Percentiles rank a stretch among this genome's conserved stretches.
Conservation (phyloP, 805 yeast genomes). For the Schwanniomyces vanrijiae region DNA sequence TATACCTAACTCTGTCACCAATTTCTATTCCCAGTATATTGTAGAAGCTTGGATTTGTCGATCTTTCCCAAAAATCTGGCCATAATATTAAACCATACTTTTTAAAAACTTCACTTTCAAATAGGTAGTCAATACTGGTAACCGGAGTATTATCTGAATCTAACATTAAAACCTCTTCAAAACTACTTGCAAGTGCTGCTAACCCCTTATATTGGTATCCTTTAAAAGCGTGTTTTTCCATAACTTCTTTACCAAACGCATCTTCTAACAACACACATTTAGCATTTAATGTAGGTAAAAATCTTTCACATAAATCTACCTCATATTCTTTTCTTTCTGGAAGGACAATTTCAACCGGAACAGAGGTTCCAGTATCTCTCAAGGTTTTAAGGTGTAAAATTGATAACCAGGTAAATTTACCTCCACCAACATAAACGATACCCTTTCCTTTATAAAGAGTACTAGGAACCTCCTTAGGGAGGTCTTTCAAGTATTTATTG, state of each 20-base stretch:
- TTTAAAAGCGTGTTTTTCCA: constrained; percentile 40
- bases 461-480: constrained; percentile 21
- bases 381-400: constrained; percentile 30
- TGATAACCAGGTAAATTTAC: constrained; percentile 34
- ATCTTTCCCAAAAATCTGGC: constrained; percentile 46
- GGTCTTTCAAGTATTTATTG: constrained; percentile 13
- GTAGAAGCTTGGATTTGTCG: constrained; percentile 35
- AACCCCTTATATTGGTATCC: constrained; percentile 69
- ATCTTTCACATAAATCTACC: constrained; percentile 48
- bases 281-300: constrained; percentile 61
- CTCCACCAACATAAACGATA: constrained; percentile 37
- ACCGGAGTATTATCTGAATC: constrained; percentile 36
- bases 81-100: constrained; percentile 37
- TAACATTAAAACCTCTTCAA: constrained; percentile 31
- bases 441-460: constrained; percentile 26
- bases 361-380: constrained; percentile 36
- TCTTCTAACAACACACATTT: constrained; percentile 57
- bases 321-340: constrained; percentile 35
- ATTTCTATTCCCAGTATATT: constrained; percentile 32
- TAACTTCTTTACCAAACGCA: constrained; percentile 54
- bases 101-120: constrained; percentile 28
- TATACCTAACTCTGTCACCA: constrained; percentile 29
- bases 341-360: constrained; percentile 40
- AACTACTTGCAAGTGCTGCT: constrained; percentile 39
- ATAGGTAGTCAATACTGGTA: constrained; percentile 28